Evolutionary conservation across 2,329 filamentous ascomycete species (phyloP), one percentile per base, ranked within the genome.

Genomic region (Amphichorda felina): DNA sequence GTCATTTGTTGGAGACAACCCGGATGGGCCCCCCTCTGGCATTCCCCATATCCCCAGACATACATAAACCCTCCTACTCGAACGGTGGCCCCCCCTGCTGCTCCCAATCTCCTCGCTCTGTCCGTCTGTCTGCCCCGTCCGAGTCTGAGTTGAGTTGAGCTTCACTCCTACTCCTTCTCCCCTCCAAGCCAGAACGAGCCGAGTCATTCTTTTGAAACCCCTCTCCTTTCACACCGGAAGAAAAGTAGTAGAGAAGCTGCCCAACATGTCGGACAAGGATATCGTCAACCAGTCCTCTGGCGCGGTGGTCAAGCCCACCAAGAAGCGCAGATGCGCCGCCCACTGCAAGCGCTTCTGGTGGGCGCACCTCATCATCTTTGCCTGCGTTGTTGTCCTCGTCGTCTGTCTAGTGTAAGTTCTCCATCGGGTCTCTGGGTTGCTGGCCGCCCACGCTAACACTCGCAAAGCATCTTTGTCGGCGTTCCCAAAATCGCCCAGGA

Each of bases 301-400:
- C 34, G 40, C 49, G 33, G 44, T 45, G 32, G 19, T 40, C 30
- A 48, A 45, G 41, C 32, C 43, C 14, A 35, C 48, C 35, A 63
- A 61, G 50, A 60, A 54, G 42, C 54, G 59, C 40, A 51, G 51
- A 21, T 57, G 59, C 43, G 55, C 56, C 37, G 56, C 61, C 32
- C 70, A 75, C 49, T 68, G 66, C 50, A 63, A 55, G 48, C 63
- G 59, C 44, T 77, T 69, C 45, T 80, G 75, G 76, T 80, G 75
- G 75, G 46, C 64, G 42, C 64, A 76, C 45, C 50, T 78, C 39
- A 56, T 79, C 39, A 50, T 62, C 13, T 50, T 74, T 35, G 48
- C 68, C 38, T 43, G 63, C 40, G 53, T 75, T 30, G 51, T 68
- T 30, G 60, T 75, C 24, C 53, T 81, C 11, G 58, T 75, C 26